phyloP scores from a whole-genome alignment of 1,284 basidiomycete species.

The Cryptococcus deneoformans region DNA sequence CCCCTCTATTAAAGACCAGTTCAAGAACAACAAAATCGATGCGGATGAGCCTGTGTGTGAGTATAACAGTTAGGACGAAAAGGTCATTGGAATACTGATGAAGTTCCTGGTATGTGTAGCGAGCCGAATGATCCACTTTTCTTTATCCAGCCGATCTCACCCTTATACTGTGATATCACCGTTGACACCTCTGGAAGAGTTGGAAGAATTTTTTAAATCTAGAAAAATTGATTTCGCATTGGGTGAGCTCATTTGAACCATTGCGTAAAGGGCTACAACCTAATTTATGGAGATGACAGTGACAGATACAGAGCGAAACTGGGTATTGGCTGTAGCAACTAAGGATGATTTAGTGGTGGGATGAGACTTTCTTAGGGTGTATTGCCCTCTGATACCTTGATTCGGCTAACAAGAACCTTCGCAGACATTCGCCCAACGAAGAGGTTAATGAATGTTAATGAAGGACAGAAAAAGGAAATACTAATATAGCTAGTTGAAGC shows the following conservation, averaged over 20 bases:
- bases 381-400: background rate
- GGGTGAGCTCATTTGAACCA: conserved; percentile 52
- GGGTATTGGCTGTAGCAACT: conserved; percentile 81
- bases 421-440: background rate
- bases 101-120: conserved; percentile 45
- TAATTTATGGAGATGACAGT: conserved; percentile 53
- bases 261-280: background rate
- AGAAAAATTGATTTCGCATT: conserved; percentile 68
- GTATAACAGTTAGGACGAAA: conserved; percentile 28
- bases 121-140: conserved; percentile 72
- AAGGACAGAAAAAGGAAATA: too few species aligned
- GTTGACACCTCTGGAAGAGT: conserved; percentile 66
- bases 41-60: conserved; percentile 55
- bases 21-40: conserved; percentile 67
- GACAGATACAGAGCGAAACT: conserved; percentile 75
- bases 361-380: background rate
- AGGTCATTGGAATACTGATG: background rate
- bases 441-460: background rate
- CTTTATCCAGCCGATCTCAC: conserved; percentile 56
- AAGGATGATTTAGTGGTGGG: conserved; percentile 68
- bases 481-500: too few species aligned
- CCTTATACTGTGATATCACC: conserved; percentile 77
- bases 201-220: conserved; percentile 70
- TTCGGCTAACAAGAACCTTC: background rate
- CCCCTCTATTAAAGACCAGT: conserved; percentile 66